These are phyloP conservation scores for Pseudocercospora fuligena DNA, from an alignment of 2,329 filamentous ascomycete species.

Conservation along the genomic window DNA sequence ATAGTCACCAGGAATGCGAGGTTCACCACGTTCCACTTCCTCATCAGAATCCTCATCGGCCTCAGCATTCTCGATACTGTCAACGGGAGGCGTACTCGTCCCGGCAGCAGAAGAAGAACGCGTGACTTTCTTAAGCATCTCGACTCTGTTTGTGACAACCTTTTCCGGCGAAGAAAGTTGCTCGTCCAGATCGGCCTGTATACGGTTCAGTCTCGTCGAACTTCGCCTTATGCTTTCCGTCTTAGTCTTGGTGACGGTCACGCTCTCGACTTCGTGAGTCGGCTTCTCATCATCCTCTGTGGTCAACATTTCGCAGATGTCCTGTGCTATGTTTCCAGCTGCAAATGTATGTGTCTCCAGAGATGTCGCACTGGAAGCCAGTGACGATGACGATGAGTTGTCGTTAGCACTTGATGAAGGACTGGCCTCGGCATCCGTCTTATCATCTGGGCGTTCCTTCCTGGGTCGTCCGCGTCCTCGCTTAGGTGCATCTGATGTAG, in stretches of 20 bases:
- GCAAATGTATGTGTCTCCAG: conserved; percentile 32
- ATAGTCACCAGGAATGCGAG: conserved; percentile 63
- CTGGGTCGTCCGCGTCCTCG: conserved; percentile 32
- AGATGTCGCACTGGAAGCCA: conserved; percentile 39
- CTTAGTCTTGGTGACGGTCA: conserved; percentile 17
- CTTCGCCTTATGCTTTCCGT: conserved; percentile 11
- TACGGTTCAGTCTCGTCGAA: conserved; percentile 8
- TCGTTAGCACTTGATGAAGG: conserved; percentile 32
- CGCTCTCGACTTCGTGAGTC: conserved; percentile 6
- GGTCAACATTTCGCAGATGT: conserved; percentile 40
- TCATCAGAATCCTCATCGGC: conserved; percentile 27
- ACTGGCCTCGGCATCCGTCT: conserved; percentile 25
- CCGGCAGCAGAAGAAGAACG: conserved; percentile 17
- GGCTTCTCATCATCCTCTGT: conserved; percentile 26
- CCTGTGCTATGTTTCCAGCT: conserved; percentile 36
- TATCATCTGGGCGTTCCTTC: conserved; percentile 24
- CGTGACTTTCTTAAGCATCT: conserved; percentile 22
- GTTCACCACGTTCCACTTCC: conserved; percentile 40
- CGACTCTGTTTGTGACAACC: conserved; percentile 10
- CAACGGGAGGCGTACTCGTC: conserved; percentile 26
- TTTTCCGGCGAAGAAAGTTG: conserved; percentile 21
- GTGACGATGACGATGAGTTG: conserved; percentile 30
- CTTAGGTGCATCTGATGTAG: conserved; percentile 24
- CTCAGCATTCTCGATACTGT: conserved; percentile 35
- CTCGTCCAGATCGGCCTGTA: conserved; percentile 1